Percentiles rank a stretch among this genome's conserved stretches.
These are phyloP conservation scores for Filobasidium wieringae DNA, from an alignment of 768 basidiomycete species.

Conservation along the genomic window DNA sequence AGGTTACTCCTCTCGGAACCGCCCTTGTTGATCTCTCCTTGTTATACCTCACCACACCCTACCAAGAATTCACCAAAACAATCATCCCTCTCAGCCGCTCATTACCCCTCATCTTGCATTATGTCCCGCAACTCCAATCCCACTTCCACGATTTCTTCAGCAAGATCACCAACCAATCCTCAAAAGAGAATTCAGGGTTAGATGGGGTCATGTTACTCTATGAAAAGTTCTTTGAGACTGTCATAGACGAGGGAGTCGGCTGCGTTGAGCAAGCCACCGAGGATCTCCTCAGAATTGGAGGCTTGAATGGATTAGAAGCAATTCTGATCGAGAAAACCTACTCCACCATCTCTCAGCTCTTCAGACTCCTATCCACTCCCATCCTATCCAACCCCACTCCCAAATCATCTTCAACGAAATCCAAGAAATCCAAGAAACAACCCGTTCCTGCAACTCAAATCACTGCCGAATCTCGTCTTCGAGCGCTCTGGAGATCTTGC, in stretches of 20 bases:
- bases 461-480: background rate
- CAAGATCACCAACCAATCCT: slow-evolving; percentile 16
- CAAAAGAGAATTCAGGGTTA: slow-evolving; percentile 26
- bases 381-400: background rate
- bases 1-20: slow-evolving; percentile 32
- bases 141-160: slow-evolving; percentile 27
- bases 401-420: background rate
- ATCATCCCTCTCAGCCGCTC: slow-evolving; percentile 31
- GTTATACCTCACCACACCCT: slow-evolving; percentile 35
- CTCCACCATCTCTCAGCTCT: slow-evolving; percentile 30
- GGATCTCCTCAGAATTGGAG: slow-evolving; percentile 11
- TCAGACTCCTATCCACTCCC: slow-evolving; percentile 20
- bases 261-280: slow-evolving; percentile 19
- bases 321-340: slow-evolving; percentile 34
- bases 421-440: slow-evolving; percentile 1
- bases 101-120: slow-evolving; percentile 35
- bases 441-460: slow-evolving; percentile 3
- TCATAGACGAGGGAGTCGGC: slow-evolving; percentile 24
- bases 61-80: slow-evolving; percentile 25
- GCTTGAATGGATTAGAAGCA: slow-evolving; percentile 25
- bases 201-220: slow-evolving; percentile 33
- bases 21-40: slow-evolving; percentile 34
- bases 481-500: slow-evolving; percentile 8
- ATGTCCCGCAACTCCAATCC: slow-evolving; percentile 21
- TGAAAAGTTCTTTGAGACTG: slow-evolving; percentile 32